Evolutionary conservation across 768 basidiomycete species (phyloP).

Genomic region (Boletus rubropictus): DNA sequence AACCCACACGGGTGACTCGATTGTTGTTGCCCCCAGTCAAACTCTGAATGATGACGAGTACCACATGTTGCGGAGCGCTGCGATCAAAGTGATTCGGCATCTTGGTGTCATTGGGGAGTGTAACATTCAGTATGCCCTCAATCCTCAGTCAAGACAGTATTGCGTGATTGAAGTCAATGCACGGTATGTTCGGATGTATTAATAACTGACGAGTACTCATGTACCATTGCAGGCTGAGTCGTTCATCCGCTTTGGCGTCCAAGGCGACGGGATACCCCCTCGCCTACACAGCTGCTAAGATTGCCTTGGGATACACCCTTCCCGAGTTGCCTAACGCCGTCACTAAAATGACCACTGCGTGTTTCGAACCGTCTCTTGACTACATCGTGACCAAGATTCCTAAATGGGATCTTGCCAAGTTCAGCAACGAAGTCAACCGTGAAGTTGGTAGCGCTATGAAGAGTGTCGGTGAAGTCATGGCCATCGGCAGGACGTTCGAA

Average conservation of each 20-base stretch:
- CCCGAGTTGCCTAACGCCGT: constrained; percentile 98
- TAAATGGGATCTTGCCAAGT: constrained; percentile 99
- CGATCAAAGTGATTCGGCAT: constrained; percentile 91
- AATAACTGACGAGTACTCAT: background rate
- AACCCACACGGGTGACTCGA: constrained; percentile 98
- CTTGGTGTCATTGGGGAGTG: constrained; percentile 91
- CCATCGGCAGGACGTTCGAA: constrained; percentile 98
- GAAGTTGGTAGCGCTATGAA: constrained; percentile 98
- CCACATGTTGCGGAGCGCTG: constrained; percentile 97
- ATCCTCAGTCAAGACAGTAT: constrained; percentile 88
- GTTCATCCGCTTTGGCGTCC: constrained; percentile 92
- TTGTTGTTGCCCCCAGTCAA: constrained; percentile 98
- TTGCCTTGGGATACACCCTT: constrained; percentile 94
- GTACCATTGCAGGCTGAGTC: constrained; percentile 49
- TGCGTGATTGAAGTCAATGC: constrained; percentile 99
- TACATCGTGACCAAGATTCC: constrained; percentile 99
- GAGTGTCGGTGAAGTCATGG: constrained; percentile 99
- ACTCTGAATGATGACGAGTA: constrained; percentile 97
- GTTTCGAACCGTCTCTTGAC: constrained; percentile 97
- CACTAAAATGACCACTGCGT: constrained; percentile 98
- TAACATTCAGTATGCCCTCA: constrained; percentile 97
- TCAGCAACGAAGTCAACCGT: constrained; percentile 88
- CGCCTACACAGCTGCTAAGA: constrained; percentile 98
- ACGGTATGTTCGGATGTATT: constrained; percentile 40
- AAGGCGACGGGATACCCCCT: constrained; percentile 99